Conservation (phyloP, 2,329 filamentous ascomycete species). For the Xylaria multiplex region DNA sequence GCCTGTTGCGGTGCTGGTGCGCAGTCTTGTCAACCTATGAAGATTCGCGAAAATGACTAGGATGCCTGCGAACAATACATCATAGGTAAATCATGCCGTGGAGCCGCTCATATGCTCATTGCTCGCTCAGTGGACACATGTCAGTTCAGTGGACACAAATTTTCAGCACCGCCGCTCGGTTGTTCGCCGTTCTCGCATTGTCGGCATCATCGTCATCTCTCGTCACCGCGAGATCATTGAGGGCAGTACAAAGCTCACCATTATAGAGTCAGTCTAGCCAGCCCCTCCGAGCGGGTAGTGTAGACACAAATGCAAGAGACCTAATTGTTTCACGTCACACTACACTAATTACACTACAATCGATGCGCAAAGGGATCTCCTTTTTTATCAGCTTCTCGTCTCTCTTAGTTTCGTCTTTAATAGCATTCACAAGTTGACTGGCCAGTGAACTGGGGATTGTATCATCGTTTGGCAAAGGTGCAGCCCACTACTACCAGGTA, state of each 20-base stretch:
- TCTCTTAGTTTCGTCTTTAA: too few species aligned
- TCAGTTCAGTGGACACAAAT: too few species aligned
- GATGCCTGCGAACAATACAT: constrained; percentile 38
- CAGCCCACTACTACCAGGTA: neutral
- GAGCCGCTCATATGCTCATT: constrained; percentile 24
- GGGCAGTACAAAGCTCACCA: too few species aligned
- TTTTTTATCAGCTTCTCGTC: neutral
- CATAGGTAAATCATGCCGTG: constrained; percentile 44
- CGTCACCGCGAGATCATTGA: constrained; percentile 30
- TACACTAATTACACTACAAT: neutral
- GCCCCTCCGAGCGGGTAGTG: neutral
- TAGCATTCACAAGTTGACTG: neutral
- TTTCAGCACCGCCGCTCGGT: constrained; percentile 9
- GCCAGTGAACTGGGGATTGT: too few species aligned
- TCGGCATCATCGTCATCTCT: constrained; percentile 33
- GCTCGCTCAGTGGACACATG: too few species aligned
- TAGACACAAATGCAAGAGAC: neutral
- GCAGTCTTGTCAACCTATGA: constrained; percentile 18
- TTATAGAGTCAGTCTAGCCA: too few species aligned
- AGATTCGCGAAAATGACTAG: constrained; percentile 1
- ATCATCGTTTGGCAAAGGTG: too few species aligned
- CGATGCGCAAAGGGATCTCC: constrained; percentile 19
- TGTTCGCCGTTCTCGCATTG: constrained; percentile 22
- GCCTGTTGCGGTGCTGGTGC: neutral
- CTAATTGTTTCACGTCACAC: too few species aligned